A percentile compares a stretch with the other conserved stretches of the same genome.
phyloP scores from a whole-genome alignment of 2,329 filamentous ascomycete species.

The Phyllosticta capitalensis region DNA sequence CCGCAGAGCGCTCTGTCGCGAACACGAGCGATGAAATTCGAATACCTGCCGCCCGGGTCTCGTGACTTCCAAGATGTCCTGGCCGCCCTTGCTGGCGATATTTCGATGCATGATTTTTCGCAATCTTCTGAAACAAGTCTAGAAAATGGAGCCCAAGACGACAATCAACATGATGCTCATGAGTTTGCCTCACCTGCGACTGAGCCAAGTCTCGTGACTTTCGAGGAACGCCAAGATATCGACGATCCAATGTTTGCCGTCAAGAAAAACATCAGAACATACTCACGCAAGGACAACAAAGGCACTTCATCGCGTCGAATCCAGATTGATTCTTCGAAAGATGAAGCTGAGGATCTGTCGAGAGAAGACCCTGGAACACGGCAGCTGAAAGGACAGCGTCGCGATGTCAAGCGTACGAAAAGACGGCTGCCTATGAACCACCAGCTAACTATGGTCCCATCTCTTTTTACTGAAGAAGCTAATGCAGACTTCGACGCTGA shows the following conservation, averaged over 20 bases:
- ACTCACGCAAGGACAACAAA: neutral
- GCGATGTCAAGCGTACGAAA: constrained; percentile 11
- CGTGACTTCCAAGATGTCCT: neutral
- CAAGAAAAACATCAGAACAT: neutral
- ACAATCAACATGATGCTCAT: neutral
- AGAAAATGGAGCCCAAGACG: neutral
- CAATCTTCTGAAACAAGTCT: neutral
- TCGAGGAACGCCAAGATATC: neutral
- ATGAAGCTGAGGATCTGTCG: neutral
- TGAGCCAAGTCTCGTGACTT: neutral
- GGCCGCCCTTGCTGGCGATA: neutral
- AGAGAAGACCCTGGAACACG: neutral
- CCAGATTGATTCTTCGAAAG: neutral
- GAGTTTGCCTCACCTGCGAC: neutral
- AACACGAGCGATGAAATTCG: neutral
- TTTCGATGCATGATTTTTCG: neutral
- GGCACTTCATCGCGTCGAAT: neutral
- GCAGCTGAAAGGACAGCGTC: neutral
- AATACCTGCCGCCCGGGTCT: neutral
- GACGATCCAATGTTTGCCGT: neutral
- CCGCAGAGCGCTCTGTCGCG: neutral
- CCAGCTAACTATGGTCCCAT: constrained; percentile 21
- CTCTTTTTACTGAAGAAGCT: constrained; percentile 5
- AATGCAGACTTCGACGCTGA: constrained; percentile 1
- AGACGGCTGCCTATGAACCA: constrained; percentile 18